Percentiles rank a stretch among this genome's conserved stretches.
phyloP scores from a whole-genome alignment of 2,329 filamentous ascomycete genomes.

The Aspergillus uvarum region DNA sequence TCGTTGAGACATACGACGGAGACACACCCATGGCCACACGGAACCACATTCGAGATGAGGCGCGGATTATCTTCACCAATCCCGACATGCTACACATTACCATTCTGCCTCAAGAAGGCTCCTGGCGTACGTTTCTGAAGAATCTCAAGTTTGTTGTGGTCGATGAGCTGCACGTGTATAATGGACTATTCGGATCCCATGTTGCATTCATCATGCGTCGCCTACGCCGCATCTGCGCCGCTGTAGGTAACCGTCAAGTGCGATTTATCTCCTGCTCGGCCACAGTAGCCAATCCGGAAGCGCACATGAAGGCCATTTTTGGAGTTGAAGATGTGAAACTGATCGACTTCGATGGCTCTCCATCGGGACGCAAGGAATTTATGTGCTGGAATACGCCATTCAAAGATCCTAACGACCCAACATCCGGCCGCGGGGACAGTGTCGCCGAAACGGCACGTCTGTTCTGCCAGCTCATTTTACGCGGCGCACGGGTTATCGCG shows the following conservation, averaged over 20 bases:
- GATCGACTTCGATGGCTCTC: slow-evolving; percentile 89
- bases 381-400: slow-evolving; percentile 97
- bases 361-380: slow-evolving; percentile 89
- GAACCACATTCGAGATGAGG: slow-evolving; percentile 79
- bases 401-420: slow-evolving; percentile 82
- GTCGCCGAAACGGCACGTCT: slow-evolving; percentile 83
- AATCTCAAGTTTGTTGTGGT: slow-evolving; percentile 89
- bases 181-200: slow-evolving; percentile 89
- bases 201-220: slow-evolving; percentile 93
- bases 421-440: slow-evolving; percentile 79
- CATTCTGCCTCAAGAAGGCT: slow-evolving; percentile 86
- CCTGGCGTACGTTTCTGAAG: slow-evolving; percentile 84
- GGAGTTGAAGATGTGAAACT: slow-evolving; percentile 77
- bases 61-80: slow-evolving; percentile 92
- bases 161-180: slow-evolving; percentile 93
- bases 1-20: slow-evolving; percentile 94
- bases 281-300: slow-evolving; percentile 86
- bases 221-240: slow-evolving; percentile 81
- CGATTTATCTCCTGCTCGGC: slow-evolving; percentile 96
- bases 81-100: slow-evolving; percentile 97
- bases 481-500: slow-evolving; percentile 87
- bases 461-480: slow-evolving; percentile 83
- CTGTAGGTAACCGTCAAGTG: slow-evolving; percentile 79
- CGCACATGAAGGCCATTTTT: slow-evolving; percentile 94
- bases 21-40: slow-evolving; percentile 83